Base-by-base conservation (phyloP, 257 asterid genomes). In the Parsonsia alboflavescens region DNA sequence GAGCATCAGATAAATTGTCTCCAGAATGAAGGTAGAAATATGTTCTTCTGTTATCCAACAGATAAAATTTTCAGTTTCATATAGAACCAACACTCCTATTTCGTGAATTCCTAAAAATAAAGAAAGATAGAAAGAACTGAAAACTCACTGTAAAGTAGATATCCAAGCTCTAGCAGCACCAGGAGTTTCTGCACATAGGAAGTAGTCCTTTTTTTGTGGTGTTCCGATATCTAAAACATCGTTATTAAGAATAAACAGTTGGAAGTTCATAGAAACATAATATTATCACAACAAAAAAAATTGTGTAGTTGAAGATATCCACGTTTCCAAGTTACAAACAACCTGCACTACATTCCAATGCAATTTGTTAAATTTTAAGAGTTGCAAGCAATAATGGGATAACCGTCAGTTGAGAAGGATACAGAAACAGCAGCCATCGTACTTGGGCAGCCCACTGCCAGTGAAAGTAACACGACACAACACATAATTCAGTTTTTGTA, bases 131-230 rank as follows among this genome's bases (percentile, higher is more conserved):
- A 75, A 66, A 74, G 76, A 78, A 70, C 75, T 76, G 79, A 76
- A 49, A 80, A 90, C 98, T 94, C 83, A 94, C 98, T 89, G 96
- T 79, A 94, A 84, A 53, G 98, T 94, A 82, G 96, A 88, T 69
- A 94, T 92, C 98, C 97, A 92, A 81, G 98, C 97, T 87, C 77
- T 89, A 76, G 98, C 89, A 81, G 98, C 97, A 67, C 90, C 95
- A 70, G 98, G 93, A 57, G 98, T 92, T 84, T 94, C 98, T 57
- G 98, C 98, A 81, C 98, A 94, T 21, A 94, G 92, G 83, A 91
- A 94, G 80, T 90, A 88, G 78, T 94, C 98, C 76, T 85, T 88
- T 79, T 80, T 92, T 84, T 92, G 98, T 10, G 98, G 98, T 52
- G 98, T 94, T 75, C 98, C 98, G 84, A 94, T 92, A 85, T 94